phyloP scores from a whole-genome alignment of 2,329 filamentous ascomycete genomes.

The Stachybotrys elegans region DNA sequence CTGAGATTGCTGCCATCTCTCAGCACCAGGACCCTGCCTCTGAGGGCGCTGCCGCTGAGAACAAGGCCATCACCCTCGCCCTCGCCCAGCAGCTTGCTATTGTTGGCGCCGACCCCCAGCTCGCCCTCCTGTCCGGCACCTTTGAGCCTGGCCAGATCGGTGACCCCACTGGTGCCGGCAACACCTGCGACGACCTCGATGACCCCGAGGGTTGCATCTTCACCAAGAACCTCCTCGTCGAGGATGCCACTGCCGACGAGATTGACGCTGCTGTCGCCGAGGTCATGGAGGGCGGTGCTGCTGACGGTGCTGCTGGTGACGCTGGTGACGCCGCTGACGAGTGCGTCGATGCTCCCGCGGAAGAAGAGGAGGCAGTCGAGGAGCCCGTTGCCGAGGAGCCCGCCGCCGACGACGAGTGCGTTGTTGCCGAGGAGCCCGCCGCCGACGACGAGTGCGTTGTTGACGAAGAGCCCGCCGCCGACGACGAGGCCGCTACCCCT shows the following conservation, averaged over 20 bases:
- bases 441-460: conserved; percentile 10
- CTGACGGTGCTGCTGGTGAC: conserved; percentile 9
- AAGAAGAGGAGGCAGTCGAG: conserved; percentile 44
- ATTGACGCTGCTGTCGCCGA: conserved; percentile 42
- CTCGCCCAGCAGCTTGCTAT: conserved; percentile 55
- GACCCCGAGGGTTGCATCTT: conserved; percentile 51
- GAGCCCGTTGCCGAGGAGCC: conserved; percentile 17
- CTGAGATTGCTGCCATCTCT: conserved; percentile 58
- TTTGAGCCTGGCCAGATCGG: conserved; percentile 49
- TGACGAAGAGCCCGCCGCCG: not conserved
- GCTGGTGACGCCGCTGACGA: not conserved
- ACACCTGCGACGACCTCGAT: conserved; percentile 41
- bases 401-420: conserved; percentile 28
- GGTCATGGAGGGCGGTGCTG: conserved; percentile 12
- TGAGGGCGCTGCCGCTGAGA: conserved; percentile 46
- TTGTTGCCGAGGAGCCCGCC: conserved; percentile 11
- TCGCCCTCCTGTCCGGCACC: conserved; percentile 57
- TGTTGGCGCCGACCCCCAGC: conserved; percentile 57
- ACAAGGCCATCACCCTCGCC: conserved; percentile 56
- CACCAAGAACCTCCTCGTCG: conserved; percentile 43
- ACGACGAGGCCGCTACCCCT: not conserved
- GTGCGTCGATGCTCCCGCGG: conserved; percentile 26
- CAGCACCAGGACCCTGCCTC: conserved; percentile 67
- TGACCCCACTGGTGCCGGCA: conserved; percentile 18
- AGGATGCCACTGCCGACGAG: conserved; percentile 48